Evolutionary conservation across 148 eudicot genomes (phyloP).

Genomic region (Nepenthes gracilis): DNA sequence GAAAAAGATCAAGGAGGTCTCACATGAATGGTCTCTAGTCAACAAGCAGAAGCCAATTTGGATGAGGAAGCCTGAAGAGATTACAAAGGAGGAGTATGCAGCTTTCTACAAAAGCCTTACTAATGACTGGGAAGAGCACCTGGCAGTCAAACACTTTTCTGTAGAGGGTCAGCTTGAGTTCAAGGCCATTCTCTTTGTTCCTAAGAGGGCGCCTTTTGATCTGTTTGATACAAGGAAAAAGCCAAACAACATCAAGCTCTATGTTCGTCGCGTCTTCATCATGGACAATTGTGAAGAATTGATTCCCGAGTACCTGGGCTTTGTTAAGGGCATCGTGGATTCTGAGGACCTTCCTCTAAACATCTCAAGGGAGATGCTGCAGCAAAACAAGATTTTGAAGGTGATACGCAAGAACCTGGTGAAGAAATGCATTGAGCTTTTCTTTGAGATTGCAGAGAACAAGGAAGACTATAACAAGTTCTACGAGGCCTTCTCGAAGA

Average conservation of each 20-base stretch:
- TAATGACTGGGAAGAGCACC: conserved; percentile 71
- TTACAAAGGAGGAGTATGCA: conserved; percentile 59
- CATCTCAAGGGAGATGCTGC: conserved; percentile 70
- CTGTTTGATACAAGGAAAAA: conserved; percentile 77
- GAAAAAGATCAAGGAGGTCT: conserved; percentile 78
- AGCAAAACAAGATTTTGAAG: conserved; percentile 82
- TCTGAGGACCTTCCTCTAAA: conserved; percentile 82
- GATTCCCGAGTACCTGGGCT: conserved; percentile 73
- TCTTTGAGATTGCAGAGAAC: conserved; percentile 87
- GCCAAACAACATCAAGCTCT: conserved; percentile 79
- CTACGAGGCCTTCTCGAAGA: conserved; percentile 76
- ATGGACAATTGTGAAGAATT: conserved; percentile 89
- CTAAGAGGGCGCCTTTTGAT: conserved; percentile 79
- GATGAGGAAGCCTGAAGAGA: conserved; percentile 95
- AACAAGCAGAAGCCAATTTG: conserved; percentile 75
- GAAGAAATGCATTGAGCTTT: conserved; percentile 78
- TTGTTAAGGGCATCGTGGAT: conserved; percentile 81
- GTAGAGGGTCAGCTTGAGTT: conserved; percentile 88
- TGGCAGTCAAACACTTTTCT: conserved; percentile 83
- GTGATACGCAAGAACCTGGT: conserved; percentile 83
- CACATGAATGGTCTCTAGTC: conserved; percentile 61
- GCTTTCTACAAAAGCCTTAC: conserved; percentile 71
- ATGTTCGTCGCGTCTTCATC: conserved; percentile 76
- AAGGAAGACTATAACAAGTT: conserved; percentile 81
- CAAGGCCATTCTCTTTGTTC: conserved; percentile 75